Evolutionary conservation across 73 alveolate species (phyloP).

Genomic region (Tetrahymena malaccensis): DNA sequence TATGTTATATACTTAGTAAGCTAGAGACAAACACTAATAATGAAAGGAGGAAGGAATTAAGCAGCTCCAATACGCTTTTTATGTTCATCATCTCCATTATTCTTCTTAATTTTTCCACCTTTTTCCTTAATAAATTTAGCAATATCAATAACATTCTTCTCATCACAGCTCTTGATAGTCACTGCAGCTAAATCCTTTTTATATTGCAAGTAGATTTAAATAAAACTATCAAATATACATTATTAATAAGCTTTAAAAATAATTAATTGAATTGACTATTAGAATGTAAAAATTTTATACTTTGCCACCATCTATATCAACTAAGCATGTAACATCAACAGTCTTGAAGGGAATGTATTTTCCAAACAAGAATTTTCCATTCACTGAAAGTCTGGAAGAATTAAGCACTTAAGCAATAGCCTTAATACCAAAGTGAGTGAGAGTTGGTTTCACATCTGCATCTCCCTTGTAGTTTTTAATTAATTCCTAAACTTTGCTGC

Average conservation of each 20-base stretch:
- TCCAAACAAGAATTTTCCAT: conserved; percentile 26
- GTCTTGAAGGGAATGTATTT: conserved; percentile 16
- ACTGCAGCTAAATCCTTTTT: conserved; percentile 5
- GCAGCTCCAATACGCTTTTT: not conserved
- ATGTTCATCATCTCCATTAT: conserved; percentile 9
- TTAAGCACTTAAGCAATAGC: not conserved
- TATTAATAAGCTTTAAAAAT: not conserved
- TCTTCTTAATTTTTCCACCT: not conserved
- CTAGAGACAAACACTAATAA: not conserved
- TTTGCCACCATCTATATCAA: conserved; percentile 10
- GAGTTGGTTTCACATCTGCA: not conserved
- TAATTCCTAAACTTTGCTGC: not conserved
- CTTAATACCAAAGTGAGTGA: conserved; percentile 7
- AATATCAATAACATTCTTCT: not conserved
- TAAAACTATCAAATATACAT: too few relatives aligned
- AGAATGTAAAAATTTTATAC: not conserved
- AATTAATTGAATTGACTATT: not conserved
- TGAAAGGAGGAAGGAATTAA: not conserved
- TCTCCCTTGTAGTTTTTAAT: not conserved
- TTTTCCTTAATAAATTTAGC: not conserved
- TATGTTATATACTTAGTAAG: not conserved
- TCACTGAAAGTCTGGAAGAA: not conserved
- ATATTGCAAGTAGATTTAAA: not conserved
- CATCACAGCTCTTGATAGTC: not conserved
- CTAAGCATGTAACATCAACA: conserved; percentile 16